These are phyloP conservation scores for Rubroboletus pulcherrimus DNA, from an alignment of 768 basidiomycete species.

Conservation along the genomic window DNA sequence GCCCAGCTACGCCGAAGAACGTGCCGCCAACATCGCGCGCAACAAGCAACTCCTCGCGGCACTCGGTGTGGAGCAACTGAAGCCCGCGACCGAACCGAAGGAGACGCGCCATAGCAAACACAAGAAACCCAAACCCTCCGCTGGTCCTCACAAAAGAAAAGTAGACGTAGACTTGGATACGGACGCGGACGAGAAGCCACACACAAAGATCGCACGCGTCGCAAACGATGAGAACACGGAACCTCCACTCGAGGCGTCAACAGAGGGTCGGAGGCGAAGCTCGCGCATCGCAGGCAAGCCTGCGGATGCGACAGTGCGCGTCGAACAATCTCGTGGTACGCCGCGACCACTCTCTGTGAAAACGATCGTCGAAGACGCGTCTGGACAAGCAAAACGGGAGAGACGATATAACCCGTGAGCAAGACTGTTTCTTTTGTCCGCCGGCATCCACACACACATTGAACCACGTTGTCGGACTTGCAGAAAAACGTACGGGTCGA, in stretches of 20 bases:
- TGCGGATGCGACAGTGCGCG: constrained; percentile 44
- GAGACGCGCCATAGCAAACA: constrained; percentile 30
- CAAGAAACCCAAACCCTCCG: neutral
- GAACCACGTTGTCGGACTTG: neutral
- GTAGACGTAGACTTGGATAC: constrained; percentile 22
- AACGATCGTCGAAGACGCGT: constrained; percentile 30
- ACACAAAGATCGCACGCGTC: constrained; percentile 16
- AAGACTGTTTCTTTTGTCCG: neutral
- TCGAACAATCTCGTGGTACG: constrained; percentile 32
- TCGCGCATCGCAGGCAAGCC: constrained; percentile 57
- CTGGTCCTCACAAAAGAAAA: constrained; percentile 41
- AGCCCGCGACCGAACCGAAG: constrained; percentile 46
- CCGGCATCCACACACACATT: constrained; percentile 23
- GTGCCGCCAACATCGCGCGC: constrained; percentile 35
- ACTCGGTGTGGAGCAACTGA: constrained; percentile 39
- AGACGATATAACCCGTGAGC: constrained; percentile 35
- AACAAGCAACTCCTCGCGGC: constrained; percentile 43
- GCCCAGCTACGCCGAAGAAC: constrained; percentile 33
- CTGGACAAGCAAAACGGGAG: constrained; percentile 34
- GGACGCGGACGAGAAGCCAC: constrained; percentile 31
- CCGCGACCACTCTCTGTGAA: constrained; percentile 39
- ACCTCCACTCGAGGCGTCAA: neutral
- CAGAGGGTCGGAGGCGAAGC: constrained; percentile 54
- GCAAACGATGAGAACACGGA: constrained; percentile 18
- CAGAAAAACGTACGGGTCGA: constrained; percentile 76